A percentile compares a stretch with the other conserved stretches of the same genome.
These are phyloP conservation scores for Fusarium tanahbumbuense DNA, from an alignment of 2,329 filamentous ascomycete genomes.

Conservation along the genomic window DNA sequence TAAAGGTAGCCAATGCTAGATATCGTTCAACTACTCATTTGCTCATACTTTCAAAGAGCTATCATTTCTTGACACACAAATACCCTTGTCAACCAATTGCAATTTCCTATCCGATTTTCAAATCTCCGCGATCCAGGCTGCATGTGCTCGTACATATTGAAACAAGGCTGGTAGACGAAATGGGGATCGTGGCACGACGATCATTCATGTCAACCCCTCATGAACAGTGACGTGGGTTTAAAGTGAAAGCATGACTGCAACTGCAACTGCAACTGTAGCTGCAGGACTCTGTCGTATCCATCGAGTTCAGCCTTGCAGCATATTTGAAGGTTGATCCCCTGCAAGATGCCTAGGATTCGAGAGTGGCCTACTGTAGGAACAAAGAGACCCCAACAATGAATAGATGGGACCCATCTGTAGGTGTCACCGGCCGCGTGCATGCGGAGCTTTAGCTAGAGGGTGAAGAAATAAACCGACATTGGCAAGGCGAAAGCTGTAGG, in stretches of 20 bases:
- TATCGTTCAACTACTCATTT: neutral
- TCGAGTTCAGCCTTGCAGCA: conserved; percentile 37
- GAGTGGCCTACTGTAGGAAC: conserved; percentile 21
- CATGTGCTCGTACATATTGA: neutral
- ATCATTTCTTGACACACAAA: neutral
- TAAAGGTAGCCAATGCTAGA: neutral
- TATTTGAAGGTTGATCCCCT: conserved; percentile 20
- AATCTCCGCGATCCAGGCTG: neutral
- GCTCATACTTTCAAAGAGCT: neutral
- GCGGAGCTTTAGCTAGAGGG: conserved; percentile 13
- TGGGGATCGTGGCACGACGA: conserved; percentile 20
- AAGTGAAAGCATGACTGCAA: neutral
- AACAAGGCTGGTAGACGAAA: conserved; percentile 24
- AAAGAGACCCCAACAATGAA: conserved; percentile 18
- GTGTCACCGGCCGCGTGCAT: conserved; percentile 24
- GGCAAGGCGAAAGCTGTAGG: neutral
- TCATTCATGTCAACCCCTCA: conserved; percentile 21
- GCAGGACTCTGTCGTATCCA: neutral
- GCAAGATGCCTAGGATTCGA: conserved; percentile 17
- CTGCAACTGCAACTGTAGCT: neutral
- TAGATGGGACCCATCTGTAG: conserved; percentile 11
- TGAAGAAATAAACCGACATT: conserved; percentile 19
- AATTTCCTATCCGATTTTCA: neutral
- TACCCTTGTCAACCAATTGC: neutral
- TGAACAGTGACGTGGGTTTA: conserved; percentile 22